Evolutionary conservation across 179 eudicot species (phyloP).

Genomic region (Patellifolia procumbens): DNA sequence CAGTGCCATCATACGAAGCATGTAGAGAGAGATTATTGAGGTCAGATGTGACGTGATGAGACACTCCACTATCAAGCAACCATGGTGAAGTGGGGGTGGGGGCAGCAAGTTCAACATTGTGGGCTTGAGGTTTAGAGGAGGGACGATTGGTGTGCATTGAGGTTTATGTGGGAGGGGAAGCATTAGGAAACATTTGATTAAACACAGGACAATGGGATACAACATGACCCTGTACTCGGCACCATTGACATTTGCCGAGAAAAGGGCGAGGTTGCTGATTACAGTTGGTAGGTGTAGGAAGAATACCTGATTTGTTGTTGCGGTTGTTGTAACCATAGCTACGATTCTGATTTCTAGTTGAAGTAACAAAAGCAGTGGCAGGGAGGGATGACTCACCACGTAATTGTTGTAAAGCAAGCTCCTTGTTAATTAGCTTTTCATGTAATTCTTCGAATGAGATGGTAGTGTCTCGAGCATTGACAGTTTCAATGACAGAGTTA

Average conservation of each 20-base stretch:
- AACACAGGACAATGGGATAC: neutral
- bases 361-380: neutral
- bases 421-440: too few species aligned
- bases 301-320: neutral
- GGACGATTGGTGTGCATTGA: neutral
- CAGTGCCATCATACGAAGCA: neutral
- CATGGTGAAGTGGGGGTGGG: neutral
- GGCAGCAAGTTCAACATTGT: neutral
- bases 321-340: neutral
- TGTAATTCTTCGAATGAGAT: too few species aligned
- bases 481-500: too few species aligned
- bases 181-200: neutral
- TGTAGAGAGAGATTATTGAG: neutral
- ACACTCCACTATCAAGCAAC: neutral
- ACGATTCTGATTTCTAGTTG: neutral
- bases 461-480: too few species aligned
- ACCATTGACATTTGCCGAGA: slow-evolving; percentile 17
- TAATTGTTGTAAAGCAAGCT: too few species aligned
- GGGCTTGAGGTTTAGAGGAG: neutral
- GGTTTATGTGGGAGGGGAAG: neutral
- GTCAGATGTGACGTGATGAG: neutral
- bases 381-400: too few species aligned
- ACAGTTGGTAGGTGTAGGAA: neutral
- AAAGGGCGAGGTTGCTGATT: slow-evolving; percentile 3
- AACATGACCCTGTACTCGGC: slow-evolving; percentile 3